Evolutionary conservation across 192 early-diverging fungal genomes (phyloP), one percentile per base, ranked within the genome.

Genomic region (Rhizophagus prolifer): DNA sequence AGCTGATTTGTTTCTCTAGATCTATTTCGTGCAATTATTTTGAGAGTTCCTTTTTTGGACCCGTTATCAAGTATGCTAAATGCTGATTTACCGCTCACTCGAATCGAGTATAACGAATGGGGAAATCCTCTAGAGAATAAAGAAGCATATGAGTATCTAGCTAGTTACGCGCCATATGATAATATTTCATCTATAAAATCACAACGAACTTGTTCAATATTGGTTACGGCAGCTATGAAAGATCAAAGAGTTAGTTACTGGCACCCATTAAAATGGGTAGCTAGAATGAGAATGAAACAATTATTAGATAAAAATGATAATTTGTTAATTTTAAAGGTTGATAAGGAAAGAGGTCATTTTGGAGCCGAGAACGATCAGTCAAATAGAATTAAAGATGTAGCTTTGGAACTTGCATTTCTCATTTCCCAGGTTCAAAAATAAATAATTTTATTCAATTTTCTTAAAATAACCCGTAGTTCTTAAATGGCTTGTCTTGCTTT

Each of bases 251-350:
- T 97, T 3, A 84, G 88, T 28, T 91, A 88, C 54, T 95, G 90
- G 82, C 94, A 97, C 74, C 92, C 94, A 1, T 77, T 93, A n/a
- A 97, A 97, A 78, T 97, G 88, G 82, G 91, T 96, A 38, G 94
- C 96, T 10, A 85, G 92, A 13, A 66, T 96, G 46, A 85, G 79
- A 31, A 77, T 69, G 1, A 76, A 81, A 13, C 61, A 80, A 46
- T 31, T 36, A 9, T 44, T 75, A 44, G 80, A 81, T 21, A 74
- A 80, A 58, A 75, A 79, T 14, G 61, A 64, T 14, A 79, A 76
- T 46, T 28, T 70, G 23, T 16, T 82, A 5, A 70, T 88, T 30
- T 64, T 86, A 16, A 85, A 86, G 76, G 78, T 87, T 23, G 85
- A 89, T 58, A 74, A 81, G 26, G 83, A 87, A 62, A 72, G 79